These are phyloP conservation scores for Phanerochaete carnosa DNA, from an alignment of 768 basidiomycete genomes.

Conservation along the genomic window DNA sequence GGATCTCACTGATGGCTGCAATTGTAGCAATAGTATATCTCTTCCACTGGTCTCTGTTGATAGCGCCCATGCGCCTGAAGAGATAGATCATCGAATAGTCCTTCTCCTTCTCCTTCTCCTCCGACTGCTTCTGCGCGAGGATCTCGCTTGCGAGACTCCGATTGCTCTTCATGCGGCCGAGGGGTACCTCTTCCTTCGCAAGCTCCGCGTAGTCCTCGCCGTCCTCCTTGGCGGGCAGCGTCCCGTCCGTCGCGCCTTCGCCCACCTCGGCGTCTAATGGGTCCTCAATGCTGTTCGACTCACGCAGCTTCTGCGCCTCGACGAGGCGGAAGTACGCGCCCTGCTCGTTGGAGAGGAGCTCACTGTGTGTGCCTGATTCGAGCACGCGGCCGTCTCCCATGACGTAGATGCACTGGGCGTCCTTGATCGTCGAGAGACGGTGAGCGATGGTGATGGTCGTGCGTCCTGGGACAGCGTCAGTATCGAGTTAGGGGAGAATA, in stretches of 20 bases:
- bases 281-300: slow-evolving; percentile 24
- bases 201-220: background rate
- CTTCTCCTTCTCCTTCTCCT: slow-evolving; percentile 26
- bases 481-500: background rate
- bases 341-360: slow-evolving; percentile 54
- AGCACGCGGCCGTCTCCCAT: slow-evolving; percentile 86
- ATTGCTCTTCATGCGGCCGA: slow-evolving; percentile 48
- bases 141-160: slow-evolving; percentile 68
- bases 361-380: slow-evolving; percentile 77
- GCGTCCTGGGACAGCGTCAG: slow-evolving; percentile 27
- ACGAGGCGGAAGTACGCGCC: slow-evolving; percentile 77
- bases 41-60: slow-evolving; percentile 58
- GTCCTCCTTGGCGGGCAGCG: background rate
- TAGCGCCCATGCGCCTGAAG: slow-evolving; percentile 64
- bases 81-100: slow-evolving; percentile 53
- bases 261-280: slow-evolving; percentile 48
- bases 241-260: slow-evolving; percentile 39
- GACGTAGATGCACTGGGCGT: slow-evolving; percentile 80
- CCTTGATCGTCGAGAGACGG: slow-evolving; percentile 80
- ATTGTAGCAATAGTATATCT: slow-evolving; percentile 57
- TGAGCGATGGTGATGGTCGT: slow-evolving; percentile 83
- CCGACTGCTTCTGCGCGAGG: slow-evolving; percentile 38
- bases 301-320: slow-evolving; percentile 76
- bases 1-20: slow-evolving; percentile 42
- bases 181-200: slow-evolving; percentile 49